Evolutionary conservation across 2,329 filamentous ascomycete genomes (phyloP).

Genomic region (Colletotrichum zoysiae): DNA sequence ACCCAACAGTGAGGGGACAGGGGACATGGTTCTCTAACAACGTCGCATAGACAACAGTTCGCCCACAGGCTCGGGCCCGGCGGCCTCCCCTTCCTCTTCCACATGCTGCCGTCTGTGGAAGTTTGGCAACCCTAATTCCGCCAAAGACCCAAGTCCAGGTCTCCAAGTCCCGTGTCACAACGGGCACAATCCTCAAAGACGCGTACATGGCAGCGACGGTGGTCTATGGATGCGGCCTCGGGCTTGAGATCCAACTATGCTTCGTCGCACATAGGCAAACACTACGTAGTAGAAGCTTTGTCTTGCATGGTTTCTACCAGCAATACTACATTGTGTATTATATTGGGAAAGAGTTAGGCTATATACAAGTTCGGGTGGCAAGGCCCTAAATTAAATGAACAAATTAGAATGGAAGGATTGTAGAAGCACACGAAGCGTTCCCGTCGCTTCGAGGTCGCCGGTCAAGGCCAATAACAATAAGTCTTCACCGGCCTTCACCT

Average conservation of each 20-base stretch:
- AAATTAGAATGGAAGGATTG: neutral
- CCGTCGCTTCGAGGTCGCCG: neutral
- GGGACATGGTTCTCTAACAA: constrained; percentile 15
- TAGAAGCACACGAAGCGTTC: neutral
- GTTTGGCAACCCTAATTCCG: constrained; percentile 3
- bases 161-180: neutral
- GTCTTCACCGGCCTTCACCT: neutral
- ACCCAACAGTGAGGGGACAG: constrained; percentile 3
- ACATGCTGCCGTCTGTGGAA: constrained; percentile 12
- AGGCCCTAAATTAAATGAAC: neutral
- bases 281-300: neutral
- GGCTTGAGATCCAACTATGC: constrained; percentile 22
- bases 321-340: constrained; percentile 3
- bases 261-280: neutral
- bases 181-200: neutral
- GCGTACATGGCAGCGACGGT: neutral
- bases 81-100: neutral
- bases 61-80: constrained; percentile 2
- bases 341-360: neutral
- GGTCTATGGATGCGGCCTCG: constrained; percentile 26
- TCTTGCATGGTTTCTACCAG: neutral
- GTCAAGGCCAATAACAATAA: neutral
- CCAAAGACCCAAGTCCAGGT: neutral
- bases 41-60: constrained; percentile 16
- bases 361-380: neutral